Percentiles rank a stretch among this genome's conserved stretches.
Conservation (phyloP, 257 asterid species). For the Solanum pinnatisectum region DNA sequence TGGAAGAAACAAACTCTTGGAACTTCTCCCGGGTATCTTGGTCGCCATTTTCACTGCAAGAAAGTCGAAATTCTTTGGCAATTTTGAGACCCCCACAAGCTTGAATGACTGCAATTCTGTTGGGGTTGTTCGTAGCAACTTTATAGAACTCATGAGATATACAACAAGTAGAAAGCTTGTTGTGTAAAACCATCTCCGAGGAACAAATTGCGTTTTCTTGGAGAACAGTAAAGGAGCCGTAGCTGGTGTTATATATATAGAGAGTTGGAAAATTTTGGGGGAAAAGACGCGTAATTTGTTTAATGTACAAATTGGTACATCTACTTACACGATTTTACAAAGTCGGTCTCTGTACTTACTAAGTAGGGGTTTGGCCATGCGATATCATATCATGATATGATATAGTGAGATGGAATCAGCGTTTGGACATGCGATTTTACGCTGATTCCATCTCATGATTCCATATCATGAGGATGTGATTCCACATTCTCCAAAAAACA, state of each 20-base stretch:
- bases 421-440: too few species aligned
- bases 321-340: background rate
- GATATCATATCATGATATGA: too few species aligned
- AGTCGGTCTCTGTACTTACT: background rate
- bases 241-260: background rate
- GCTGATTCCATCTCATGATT: too few species aligned
- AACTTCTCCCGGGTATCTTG: background rate
- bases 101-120: constrained; percentile 62
- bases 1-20: constrained; percentile 8
- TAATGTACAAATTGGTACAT: background rate
- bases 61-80: constrained; percentile 20
- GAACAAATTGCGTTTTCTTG: background rate
- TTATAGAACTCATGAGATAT: constrained; percentile 57
- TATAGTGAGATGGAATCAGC: too few species aligned
- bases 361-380: too few species aligned
- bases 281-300: background rate
- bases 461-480: too few species aligned
- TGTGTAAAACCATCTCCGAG: background rate
- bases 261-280: background rate
- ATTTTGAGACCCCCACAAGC: constrained; percentile 47
- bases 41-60: background rate
- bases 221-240: background rate
- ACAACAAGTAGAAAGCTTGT: constrained; percentile 43
- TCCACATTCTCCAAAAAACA: too few species aligned
- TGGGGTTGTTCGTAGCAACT: constrained; percentile 42